A percentile compares a stretch with the other conserved stretches of the same genome.
These are phyloP conservation scores for Themeda triandra DNA, from an alignment of 176 grass and related monocot genomes.

Conservation along the genomic window DNA sequence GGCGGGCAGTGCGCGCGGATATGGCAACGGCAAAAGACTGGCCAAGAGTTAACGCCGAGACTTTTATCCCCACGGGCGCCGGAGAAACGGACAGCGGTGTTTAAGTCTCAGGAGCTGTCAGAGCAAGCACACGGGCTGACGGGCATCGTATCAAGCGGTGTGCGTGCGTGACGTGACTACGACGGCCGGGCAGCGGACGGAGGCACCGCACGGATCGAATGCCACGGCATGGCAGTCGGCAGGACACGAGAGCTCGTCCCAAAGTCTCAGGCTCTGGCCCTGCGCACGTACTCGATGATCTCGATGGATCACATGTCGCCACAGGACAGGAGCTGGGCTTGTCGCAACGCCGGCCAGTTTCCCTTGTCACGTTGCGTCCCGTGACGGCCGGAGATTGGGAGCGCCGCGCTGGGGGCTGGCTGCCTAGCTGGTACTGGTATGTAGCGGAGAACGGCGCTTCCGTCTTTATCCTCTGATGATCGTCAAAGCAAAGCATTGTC, in stretches of 20 bases:
- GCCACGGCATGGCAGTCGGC: constrained; percentile 4
- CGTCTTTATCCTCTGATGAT: background rate
- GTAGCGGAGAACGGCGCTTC: too few relatives aligned
- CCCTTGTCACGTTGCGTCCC: constrained; percentile 30
- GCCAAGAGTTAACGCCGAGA: background rate
- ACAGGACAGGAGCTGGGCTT: constrained; percentile 6
- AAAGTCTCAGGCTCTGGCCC: background rate
- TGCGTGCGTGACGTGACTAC: background rate
- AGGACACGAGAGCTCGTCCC: too few relatives aligned
- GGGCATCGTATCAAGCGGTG: background rate
- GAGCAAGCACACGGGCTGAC: background rate
- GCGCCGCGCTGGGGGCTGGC: too few relatives aligned
- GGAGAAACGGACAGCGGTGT: background rate
- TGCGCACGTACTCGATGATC: too few relatives aligned
- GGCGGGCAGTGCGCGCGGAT: background rate
- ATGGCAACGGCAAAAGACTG: background rate
- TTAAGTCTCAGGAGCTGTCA: background rate
- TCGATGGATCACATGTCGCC: background rate
- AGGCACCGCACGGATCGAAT: background rate
- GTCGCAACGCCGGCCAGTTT: background rate
- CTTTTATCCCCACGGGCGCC: background rate
- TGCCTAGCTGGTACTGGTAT: too few relatives aligned
- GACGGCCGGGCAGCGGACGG: background rate
- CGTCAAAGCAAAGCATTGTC: background rate
- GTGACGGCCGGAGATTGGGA: constrained; percentile 7